Base-by-base conservation (phyloP, 345 rosid species). In the Arabidopsis thaliana region DNA sequence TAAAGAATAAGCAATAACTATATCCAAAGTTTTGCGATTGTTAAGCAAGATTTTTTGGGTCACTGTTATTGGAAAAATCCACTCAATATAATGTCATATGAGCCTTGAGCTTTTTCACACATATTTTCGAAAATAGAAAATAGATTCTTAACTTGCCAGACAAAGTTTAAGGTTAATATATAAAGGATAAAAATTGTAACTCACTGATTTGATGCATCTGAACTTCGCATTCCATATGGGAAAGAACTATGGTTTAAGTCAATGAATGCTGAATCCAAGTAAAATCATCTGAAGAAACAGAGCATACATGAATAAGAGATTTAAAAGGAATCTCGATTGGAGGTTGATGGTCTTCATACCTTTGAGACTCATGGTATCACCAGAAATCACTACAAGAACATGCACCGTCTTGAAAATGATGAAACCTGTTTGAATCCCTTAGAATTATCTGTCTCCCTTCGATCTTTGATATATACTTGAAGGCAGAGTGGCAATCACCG, bases 331-430 rank as follows among this genome's bases (percentile, higher is more conserved):
- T 14, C 50, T 57, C 28, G 7, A n/a, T 30, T 50, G 59, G 30
- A n/a, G 51, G 38, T 67, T 67, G 51, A 76, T 48, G 13, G 50
- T 50, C 48, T 67, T 48, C 56, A 36, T 24, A 76, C 57, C 64
- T 60, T 30, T 59, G 34, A 67, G 68, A 60, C 55, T 46, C 59
- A 51, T 28, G 34, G 52, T 59, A 69, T 82, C 71, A 93, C 96
- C 98, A 93, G 84, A 89, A 93, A 79, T 91, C 97, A 55, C 76
- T 81, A 67, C 98, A 91, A 0, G 96, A 89, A 78, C 98, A 91
- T 41, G 72, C 79, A 16, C 98, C 97, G 20, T 84, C 85, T 59
- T 79, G 72, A 60, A 93, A 93, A 78, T 93, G 97, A 87, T 93
- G 98, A 82, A 93, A 93, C 80, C 98, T 83, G 82, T 82, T 88